A percentile compares a stretch with the other conserved stretches of the same genome.
Conservation (phyloP, 2,329 filamentous ascomycete genomes). For the Lachnellula hyalina region DNA sequence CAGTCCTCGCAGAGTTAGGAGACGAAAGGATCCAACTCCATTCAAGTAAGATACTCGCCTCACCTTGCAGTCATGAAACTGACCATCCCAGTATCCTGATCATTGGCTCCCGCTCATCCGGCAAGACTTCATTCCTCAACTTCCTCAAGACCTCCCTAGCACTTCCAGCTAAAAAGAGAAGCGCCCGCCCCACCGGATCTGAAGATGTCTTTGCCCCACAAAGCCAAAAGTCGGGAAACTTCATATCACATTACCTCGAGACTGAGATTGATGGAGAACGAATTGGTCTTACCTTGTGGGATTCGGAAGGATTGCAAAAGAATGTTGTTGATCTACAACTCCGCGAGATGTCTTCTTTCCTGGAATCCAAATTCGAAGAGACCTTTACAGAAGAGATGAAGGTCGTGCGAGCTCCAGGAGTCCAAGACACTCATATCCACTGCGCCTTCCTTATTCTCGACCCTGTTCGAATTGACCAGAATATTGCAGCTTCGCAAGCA, state of each 20-base stretch:
- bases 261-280: conserved; percentile 91
- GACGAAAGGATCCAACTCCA: conserved; percentile 93
- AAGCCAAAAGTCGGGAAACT: conserved; percentile 49
- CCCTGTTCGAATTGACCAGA: conserved; percentile 77
- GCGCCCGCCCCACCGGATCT: conserved; percentile 31
- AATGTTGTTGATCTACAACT: conserved; percentile 92
- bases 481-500: conserved; percentile 63
- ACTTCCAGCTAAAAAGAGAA: conserved; percentile 72
- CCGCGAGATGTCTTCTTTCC: conserved; percentile 82
- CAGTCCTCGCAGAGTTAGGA: conserved; percentile 83
- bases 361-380: conserved; percentile 98
- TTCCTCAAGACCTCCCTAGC: conserved; percentile 86
- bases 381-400: conserved; percentile 98
- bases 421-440: conserved; percentile 95
- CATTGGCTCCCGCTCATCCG: conserved; percentile 78
- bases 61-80: conserved; percentile 2
- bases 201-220: conserved; percentile 50
- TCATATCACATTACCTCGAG: conserved; percentile 85
- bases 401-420: conserved; percentile 85
- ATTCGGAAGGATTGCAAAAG: conserved; percentile 92
- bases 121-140: conserved; percentile 95
- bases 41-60: conserved; percentile 74
- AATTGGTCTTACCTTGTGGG: conserved; percentile 90
- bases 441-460: conserved; percentile 91
- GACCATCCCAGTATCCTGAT: conserved; percentile 69